Evolutionary conservation across 768 basidiomycete genomes (phyloP).

Genomic region (Naganishia antarctica): DNA sequence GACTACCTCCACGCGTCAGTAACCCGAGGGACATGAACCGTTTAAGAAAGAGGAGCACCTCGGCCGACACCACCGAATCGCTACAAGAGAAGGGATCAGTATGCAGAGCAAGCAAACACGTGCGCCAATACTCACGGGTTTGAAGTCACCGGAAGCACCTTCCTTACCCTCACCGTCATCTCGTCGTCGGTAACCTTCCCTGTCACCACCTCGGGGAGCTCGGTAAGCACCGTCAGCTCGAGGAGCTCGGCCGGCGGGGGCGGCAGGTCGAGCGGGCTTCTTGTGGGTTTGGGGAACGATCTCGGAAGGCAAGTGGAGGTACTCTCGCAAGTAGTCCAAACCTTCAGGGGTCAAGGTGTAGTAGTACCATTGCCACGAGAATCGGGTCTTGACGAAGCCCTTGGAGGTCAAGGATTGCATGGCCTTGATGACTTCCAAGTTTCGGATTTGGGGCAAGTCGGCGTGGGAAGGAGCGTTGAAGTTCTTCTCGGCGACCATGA

Average conservation of each 20-base stretch:
- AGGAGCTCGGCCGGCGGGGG: slow-evolving; percentile 66
- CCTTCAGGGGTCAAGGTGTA: slow-evolving; percentile 96
- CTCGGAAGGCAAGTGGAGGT: slow-evolving; percentile 89
- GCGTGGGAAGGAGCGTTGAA: slow-evolving; percentile 96
- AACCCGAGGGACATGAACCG: neutral
- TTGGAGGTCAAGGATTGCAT: slow-evolving; percentile 64
- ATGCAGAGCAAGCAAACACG: too few species aligned
- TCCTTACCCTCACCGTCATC: slow-evolving; percentile 67
- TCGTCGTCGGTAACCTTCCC: slow-evolving; percentile 76
- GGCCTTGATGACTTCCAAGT: slow-evolving; percentile 68
- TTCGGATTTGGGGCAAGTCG: slow-evolving; percentile 63
- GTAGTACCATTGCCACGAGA: slow-evolving; percentile 99
- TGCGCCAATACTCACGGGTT: slow-evolving; percentile 55
- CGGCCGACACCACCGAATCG: slow-evolving; percentile 49
- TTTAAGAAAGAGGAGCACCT: slow-evolving; percentile 49
- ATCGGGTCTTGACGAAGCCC: slow-evolving; percentile 96
- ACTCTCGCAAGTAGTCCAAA: slow-evolving; percentile 92
- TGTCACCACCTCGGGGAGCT: slow-evolving; percentile 64
- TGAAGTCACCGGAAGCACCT: slow-evolving; percentile 80
- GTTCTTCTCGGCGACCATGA: slow-evolving; percentile 98
- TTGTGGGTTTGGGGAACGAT: slow-evolving; percentile 98
- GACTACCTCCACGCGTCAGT: slow-evolving; percentile 1
- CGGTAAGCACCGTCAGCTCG: slow-evolving; percentile 78
- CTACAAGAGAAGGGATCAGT: slow-evolving; percentile 28
- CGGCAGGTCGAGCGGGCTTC: slow-evolving; percentile 73